Evolutionary conservation across 2,329 filamentous ascomycete genomes (phyloP).

Genomic region (Beauveria pseudobassiana): DNA sequence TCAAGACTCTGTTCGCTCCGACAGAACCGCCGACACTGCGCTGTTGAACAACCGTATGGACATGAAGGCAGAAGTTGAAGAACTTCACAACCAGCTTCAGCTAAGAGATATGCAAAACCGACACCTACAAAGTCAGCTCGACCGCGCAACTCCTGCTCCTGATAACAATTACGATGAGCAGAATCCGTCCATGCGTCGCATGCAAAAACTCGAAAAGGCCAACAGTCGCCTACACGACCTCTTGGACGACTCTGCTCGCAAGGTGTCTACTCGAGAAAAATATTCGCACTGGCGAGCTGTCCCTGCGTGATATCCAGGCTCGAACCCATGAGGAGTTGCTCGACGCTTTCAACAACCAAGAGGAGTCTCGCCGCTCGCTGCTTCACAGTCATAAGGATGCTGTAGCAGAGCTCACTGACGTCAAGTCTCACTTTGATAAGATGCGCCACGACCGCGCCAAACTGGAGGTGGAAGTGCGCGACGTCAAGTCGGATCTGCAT

Average conservation of each 20-base stretch:
- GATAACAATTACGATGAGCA: slow-evolving; percentile 65
- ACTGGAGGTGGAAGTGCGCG: slow-evolving; percentile 80
- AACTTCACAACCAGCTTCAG: slow-evolving; percentile 89
- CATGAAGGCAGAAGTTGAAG: slow-evolving; percentile 80
- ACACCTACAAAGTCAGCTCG: slow-evolving; percentile 81
- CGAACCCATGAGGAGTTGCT: slow-evolving; percentile 92
- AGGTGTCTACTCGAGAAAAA: slow-evolving; percentile 83
- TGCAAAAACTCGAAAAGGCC: slow-evolving; percentile 86
- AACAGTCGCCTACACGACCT: slow-evolving; percentile 89
- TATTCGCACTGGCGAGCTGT: slow-evolving; percentile 79
- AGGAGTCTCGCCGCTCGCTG: slow-evolving; percentile 75
- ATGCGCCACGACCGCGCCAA: slow-evolving; percentile 73
- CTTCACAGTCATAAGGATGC: slow-evolving; percentile 80
- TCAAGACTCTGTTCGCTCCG: slow-evolving; percentile 74
- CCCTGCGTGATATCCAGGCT: slow-evolving; percentile 82
- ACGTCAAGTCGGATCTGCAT: slow-evolving; percentile 73
- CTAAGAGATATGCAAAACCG: slow-evolving; percentile 92
- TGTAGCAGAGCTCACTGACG: slow-evolving; percentile 75
- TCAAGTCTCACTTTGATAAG: slow-evolving; percentile 80
- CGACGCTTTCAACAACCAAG: slow-evolving; percentile 86
- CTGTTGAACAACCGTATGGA: slow-evolving; percentile 87
- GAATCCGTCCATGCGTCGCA: slow-evolving; percentile 69
- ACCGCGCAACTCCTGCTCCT: slow-evolving; percentile 55
- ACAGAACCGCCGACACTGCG: slow-evolving; percentile 72
- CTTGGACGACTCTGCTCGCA: slow-evolving; percentile 88